Conservation (phyloP, 2,329 filamentous ascomycete species). For the Aureobasidium sp. region DNA sequence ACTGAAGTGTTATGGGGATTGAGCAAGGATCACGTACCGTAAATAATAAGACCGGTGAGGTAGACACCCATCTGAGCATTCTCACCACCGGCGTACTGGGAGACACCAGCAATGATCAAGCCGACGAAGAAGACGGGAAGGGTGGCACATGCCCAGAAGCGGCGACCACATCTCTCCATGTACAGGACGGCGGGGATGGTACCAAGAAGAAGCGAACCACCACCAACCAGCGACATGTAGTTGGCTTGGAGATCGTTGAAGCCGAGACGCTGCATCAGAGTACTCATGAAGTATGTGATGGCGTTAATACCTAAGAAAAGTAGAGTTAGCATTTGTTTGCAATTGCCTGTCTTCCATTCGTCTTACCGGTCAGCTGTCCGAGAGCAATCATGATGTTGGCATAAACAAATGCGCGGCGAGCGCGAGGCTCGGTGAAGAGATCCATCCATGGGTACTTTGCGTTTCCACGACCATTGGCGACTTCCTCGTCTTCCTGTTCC, state of each 20-base stretch:
- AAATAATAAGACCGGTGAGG: constrained; percentile 56
- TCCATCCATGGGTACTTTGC: constrained; percentile 63
- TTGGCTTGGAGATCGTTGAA: constrained; percentile 56
- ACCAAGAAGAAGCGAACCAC: constrained; percentile 55
- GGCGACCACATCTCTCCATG: constrained; percentile 66
- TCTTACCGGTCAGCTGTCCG: constrained; percentile 53
- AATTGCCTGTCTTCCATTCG: too few relatives aligned
- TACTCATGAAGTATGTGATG: constrained; percentile 66
- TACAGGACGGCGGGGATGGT: constrained; percentile 40
- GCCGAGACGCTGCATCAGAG: constrained; percentile 61
- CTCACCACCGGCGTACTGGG: constrained; percentile 50
- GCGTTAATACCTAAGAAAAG: constrained; percentile 49
- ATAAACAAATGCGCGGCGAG: constrained; percentile 59
- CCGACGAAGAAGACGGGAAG: constrained; percentile 66
- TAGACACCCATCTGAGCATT: constrained; percentile 53
- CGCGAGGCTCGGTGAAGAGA: constrained; percentile 63
- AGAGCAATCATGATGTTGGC: constrained; percentile 64
- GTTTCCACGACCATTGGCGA: constrained; percentile 45
- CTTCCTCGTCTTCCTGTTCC: constrained; percentile 49
- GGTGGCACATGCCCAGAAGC: constrained; percentile 69
- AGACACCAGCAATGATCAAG: constrained; percentile 57
- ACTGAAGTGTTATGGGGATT: neutral
- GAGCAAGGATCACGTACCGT: neutral
- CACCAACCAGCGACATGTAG: constrained; percentile 70
- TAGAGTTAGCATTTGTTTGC: too few relatives aligned